These are phyloP conservation scores for Peltaster fructicola DNA, from an alignment of 2,329 filamentous ascomycete genomes.

Conservation along the genomic window DNA sequence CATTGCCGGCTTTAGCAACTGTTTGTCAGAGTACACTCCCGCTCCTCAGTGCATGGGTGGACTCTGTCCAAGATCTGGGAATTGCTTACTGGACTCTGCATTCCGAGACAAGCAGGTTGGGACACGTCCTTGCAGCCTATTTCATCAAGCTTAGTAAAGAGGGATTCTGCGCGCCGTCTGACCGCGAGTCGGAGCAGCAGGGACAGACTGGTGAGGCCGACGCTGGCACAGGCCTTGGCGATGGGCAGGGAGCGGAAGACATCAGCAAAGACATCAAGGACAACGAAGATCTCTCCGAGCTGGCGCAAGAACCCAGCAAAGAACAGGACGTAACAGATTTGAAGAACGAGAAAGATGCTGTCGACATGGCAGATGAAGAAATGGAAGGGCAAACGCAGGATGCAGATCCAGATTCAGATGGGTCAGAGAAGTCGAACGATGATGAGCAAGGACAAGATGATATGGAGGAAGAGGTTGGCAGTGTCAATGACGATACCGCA, in stretches of 20 bases:
- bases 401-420: slow-evolving; percentile 26
- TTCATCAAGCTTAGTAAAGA: slow-evolving; percentile 66
- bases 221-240: slow-evolving; percentile 79
- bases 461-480: slow-evolving; percentile 48
- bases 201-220: slow-evolving; percentile 56
- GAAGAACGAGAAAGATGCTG: slow-evolving; percentile 65
- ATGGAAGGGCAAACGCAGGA: slow-evolving; percentile 72
- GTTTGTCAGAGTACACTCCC: slow-evolving; percentile 47
- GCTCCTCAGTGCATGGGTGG: slow-evolving; percentile 55
- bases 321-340: slow-evolving; percentile 40
- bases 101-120: slow-evolving; percentile 51
- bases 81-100: slow-evolving; percentile 50
- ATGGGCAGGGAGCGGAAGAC: slow-evolving; percentile 88
- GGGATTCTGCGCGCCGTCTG: slow-evolving; percentile 81
- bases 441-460: slow-evolving; percentile 35
- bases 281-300: slow-evolving; percentile 80
- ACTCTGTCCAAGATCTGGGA: slow-evolving; percentile 42
- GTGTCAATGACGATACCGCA: slow-evolving; percentile 64
- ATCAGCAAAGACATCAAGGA: slow-evolving; percentile 94
- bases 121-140: slow-evolving; percentile 55
- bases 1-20: slow-evolving; percentile 33
- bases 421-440: slow-evolving; percentile 48
- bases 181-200: slow-evolving; percentile 33
- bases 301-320: slow-evolving; percentile 58
- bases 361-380: slow-evolving; percentile 86